Base-by-base conservation (phyloP, 495 filamentous ascomycete genomes). In the Penicillium argentinense region DNA sequence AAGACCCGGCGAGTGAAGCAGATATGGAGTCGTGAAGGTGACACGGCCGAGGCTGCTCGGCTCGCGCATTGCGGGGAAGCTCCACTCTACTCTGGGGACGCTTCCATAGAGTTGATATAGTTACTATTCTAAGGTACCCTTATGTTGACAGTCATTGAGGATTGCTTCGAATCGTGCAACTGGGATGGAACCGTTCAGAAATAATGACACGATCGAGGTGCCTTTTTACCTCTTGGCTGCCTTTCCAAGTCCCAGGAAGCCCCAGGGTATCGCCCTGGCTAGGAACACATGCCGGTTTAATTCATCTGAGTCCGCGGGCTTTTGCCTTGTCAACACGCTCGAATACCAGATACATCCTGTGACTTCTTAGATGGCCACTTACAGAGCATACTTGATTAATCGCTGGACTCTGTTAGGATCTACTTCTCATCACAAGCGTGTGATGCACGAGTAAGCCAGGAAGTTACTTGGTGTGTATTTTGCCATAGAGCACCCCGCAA, bases 1-100 rank as follows among this genome's bases (percentile, higher is more conserved):
- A 8, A 33, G n/a, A 33, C 4, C 14, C 30, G n/a, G 5, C 30
- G 30, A 8, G 30, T 33, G 37, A 23, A 23, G 25, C 19, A 39
- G 17, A 36, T n/a, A n/a, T n/a, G n/a, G n/a, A n/a, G n/a, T n/a
- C 12, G 5, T 12, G 25, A 12, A 28, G 5, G 25, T 28, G 5
- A 12, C 25, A 28, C 25, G 25, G 25, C 37, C 37, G 37, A 39
- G 37, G 37, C 37, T n/a, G 21, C 22, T 39, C 37, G 37, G 37
- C 37, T 28, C 21, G 37, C 13, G 21, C 8, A 39, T 39, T 39
- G 37, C 37, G 37, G 37, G 37, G 37, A 36, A 36, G 33, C 33
- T 22, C 33, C 33, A 36, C 33, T 12, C n/a, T n/a, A n/a, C n/a
- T n/a, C n/a, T n/a, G n/a, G 17, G 7, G 32, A 17, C 28, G 3